phyloP scores from a whole-genome alignment of 1,284 basidiomycete species.

The Anthracocystis walkeri region DNA sequence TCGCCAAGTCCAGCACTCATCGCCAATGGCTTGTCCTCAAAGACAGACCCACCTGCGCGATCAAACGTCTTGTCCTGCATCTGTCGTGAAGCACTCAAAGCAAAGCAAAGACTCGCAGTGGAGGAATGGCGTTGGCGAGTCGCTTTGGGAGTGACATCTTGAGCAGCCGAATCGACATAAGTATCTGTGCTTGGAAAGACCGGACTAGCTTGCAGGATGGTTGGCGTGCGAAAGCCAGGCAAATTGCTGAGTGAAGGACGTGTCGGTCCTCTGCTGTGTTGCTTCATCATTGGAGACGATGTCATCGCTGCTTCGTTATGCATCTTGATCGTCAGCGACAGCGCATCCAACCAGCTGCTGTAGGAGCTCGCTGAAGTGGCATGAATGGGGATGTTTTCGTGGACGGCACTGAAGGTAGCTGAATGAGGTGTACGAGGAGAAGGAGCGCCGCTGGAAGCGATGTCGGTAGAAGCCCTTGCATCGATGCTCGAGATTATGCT shows the following conservation, averaged over 20 bases:
- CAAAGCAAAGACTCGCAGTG: slow-evolving; percentile 14
- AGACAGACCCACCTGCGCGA: background rate
- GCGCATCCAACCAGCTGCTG: slow-evolving; percentile 27
- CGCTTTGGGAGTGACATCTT: slow-evolving; percentile 24
- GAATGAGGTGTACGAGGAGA: slow-evolving; percentile 21
- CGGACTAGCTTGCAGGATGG: background rate
- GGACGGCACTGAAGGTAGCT: slow-evolving; percentile 2
- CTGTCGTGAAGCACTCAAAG: slow-evolving; percentile 1
- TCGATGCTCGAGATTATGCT: slow-evolving; percentile 10
- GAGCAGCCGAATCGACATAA: background rate
- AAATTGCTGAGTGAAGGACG: slow-evolving; percentile 21
- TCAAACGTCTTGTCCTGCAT: background rate
- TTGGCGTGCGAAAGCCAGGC: slow-evolving; percentile 32
- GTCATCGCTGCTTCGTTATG: background rate
- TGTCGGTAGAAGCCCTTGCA: slow-evolving; percentile 8
- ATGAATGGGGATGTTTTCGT: slow-evolving; percentile 11
- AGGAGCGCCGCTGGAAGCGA: slow-evolving; percentile 18
- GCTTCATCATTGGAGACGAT: background rate
- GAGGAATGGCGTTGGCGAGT: slow-evolving; percentile 21
- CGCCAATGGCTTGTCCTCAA: background rate
- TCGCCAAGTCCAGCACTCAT: background rate
- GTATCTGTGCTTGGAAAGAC: background rate
- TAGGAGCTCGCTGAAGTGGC: slow-evolving; percentile 1
- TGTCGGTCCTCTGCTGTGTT: slow-evolving; percentile 1
- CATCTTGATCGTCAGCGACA: slow-evolving; percentile 28